A percentile compares a stretch with the other conserved stretches of the same genome.
Evolutionary conservation across 495 filamentous ascomycete genomes (phyloP).

Genomic region (Aspergillus saccharolyticus): DNA sequence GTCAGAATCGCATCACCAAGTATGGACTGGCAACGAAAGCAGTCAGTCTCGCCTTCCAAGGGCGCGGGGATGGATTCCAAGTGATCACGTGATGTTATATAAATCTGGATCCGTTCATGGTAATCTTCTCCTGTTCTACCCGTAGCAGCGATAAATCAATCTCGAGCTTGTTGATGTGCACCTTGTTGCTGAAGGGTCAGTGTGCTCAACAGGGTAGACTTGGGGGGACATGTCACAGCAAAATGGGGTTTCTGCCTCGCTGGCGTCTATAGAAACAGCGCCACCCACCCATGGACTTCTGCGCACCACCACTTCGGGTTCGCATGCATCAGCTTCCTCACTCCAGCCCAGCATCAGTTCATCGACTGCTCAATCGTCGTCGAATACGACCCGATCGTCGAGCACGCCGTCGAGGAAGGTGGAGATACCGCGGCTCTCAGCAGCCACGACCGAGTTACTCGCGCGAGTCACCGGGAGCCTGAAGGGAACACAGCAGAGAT

Average conservation of each 20-base stretch:
- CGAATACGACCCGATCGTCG: slow-evolving; percentile 10
- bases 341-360: slow-evolving; percentile 6
- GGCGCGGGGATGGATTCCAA: slow-evolving; percentile 7
- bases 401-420: slow-evolving; percentile 13
- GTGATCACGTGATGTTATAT: slow-evolving; percentile 32
- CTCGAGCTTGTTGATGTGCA: not conserved
- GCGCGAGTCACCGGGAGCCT: slow-evolving; percentile 20
- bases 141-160: not conserved
- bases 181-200: not conserved
- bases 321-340: slow-evolving; percentile 13
- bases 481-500: slow-evolving; percentile 13
- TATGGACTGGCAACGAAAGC: not conserved
- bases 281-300: slow-evolving; percentile 15
- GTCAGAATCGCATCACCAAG: not conserved
- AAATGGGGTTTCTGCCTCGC: slow-evolving; percentile 21
- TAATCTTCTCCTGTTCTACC: not conserved
- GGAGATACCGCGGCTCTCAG: slow-evolving; percentile 22
- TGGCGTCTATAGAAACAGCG: slow-evolving; percentile 25
- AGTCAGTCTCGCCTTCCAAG: not conserved
- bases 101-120: slow-evolving; percentile 24
- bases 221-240: slow-evolving; percentile 26
- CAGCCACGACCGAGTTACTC: slow-evolving; percentile 24
- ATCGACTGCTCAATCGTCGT: slow-evolving; percentile 1
- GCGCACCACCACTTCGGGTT: slow-evolving; percentile 10
- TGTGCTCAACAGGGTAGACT: not conserved